These are phyloP conservation scores for Kalanchoe fedtschenkoi DNA, from an alignment of 164 flowering plant species.

Conservation along the genomic window DNA sequence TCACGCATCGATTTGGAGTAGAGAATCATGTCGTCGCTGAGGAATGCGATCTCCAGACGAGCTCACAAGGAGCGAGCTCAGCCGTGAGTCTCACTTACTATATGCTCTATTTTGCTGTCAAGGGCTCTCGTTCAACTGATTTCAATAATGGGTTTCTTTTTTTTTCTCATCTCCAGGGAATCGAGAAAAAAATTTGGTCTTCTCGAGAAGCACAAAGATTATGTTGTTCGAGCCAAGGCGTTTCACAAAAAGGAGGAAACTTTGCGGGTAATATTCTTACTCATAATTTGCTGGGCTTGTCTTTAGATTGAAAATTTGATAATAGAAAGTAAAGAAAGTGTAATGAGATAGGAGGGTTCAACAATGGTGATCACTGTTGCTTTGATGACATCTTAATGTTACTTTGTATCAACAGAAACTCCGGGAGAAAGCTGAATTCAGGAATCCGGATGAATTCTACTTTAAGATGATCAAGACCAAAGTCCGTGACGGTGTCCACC, in stretches of 20 bases:
- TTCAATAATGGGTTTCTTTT: conserved; percentile 1
- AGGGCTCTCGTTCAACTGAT: background rate
- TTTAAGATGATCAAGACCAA: conserved; percentile 63
- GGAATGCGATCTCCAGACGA: conserved; percentile 50
- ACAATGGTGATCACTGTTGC: too few species aligned
- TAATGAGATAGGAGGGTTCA: too few species aligned
- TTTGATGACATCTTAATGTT: background rate
- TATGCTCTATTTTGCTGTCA: background rate
- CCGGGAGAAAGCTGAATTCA: conserved; percentile 66
- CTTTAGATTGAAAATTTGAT: too few species aligned
- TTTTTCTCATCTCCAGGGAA: conserved; percentile 16
- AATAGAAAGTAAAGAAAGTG: too few species aligned
- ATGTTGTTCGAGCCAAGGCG: conserved; percentile 58
- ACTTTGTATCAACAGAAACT: conserved; percentile 43
- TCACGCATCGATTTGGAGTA: too few species aligned
- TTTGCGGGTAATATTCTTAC: conserved; percentile 38
- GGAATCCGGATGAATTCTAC: conserved; percentile 89
- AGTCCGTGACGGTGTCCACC: conserved; percentile 64
- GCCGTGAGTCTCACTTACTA: conserved; percentile 43
- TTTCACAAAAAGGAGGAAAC: conserved; percentile 66
- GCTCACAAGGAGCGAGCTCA: conserved; percentile 86
- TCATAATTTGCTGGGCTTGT: too few species aligned
- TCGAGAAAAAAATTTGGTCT: conserved; percentile 63
- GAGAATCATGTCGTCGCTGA: conserved; percentile 55
- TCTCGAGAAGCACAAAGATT: conserved; percentile 88